Conservation (phyloP, 2,329 filamentous ascomycete genomes). For the Epichloe coenophiala region DNA sequence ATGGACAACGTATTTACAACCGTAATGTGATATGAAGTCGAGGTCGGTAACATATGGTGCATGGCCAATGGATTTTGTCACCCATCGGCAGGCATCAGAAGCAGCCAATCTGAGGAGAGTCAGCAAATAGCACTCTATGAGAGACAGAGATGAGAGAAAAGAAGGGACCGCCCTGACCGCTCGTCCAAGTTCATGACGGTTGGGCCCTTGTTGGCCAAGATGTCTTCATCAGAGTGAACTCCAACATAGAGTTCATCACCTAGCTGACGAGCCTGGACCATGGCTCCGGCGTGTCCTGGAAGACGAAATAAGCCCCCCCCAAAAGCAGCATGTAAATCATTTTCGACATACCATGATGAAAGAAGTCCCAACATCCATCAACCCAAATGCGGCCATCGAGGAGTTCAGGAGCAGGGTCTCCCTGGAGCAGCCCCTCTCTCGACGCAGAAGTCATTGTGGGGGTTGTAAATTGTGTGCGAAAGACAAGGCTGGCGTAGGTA, state of each 20-base stretch:
- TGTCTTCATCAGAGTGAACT: slow-evolving; percentile 90
- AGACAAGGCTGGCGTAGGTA: background rate
- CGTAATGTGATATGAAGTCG: slow-evolving; percentile 88
- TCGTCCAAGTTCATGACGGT: slow-evolving; percentile 93
- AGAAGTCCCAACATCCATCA: slow-evolving; percentile 98
- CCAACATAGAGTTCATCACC: slow-evolving; percentile 82
- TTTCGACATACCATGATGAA: slow-evolving; percentile 64
- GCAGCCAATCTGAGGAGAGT: slow-evolving; percentile 55
- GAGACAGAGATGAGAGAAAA: background rate
- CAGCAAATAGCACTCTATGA: background rate
- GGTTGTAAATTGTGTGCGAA: background rate
- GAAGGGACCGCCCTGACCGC: slow-evolving; percentile 37
- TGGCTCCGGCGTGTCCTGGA: slow-evolving; percentile 83
- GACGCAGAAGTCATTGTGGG: slow-evolving; percentile 12
- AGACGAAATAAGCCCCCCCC: background rate
- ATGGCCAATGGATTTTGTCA: slow-evolving; percentile 66
- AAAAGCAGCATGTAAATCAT: background rate
- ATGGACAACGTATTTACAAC: slow-evolving; percentile 90
- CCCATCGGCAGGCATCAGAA: slow-evolving; percentile 91
- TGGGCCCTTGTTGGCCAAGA: slow-evolving; percentile 92
- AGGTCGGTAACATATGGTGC: slow-evolving; percentile 92
- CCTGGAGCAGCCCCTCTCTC: slow-evolving; percentile 18
- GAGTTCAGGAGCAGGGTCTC: slow-evolving; percentile 39
- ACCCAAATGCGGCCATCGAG: slow-evolving; percentile 79
- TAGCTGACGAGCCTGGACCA: slow-evolving; percentile 87